Evolutionary conservation across 352 stramenopile genomes (phyloP), one percentile per base, ranked within the genome.

Genomic region (Phytophthora kernoviae): DNA sequence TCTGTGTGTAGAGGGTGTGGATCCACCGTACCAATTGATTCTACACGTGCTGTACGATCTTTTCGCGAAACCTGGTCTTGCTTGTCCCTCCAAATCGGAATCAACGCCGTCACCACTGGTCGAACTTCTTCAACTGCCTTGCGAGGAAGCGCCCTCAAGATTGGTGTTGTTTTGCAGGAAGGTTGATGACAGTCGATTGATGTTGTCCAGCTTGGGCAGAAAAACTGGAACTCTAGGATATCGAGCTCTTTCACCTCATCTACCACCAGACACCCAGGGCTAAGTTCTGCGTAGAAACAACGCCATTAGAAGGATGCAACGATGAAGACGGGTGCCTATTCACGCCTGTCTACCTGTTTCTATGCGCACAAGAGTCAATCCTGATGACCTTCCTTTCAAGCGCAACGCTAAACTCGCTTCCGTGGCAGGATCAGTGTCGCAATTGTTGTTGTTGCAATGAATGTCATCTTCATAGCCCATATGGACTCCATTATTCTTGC

Each of bases 221-320:
- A 22, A 37, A 60, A 11, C 10, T 65, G 54, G 26, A 73, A 62
- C 30, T 81, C 72, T 6, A 81, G 37, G 33, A 81, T 77, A 12
- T 81, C 72, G 26, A 77, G 41, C 20, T 75, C 50, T 15, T 63
- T 37, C 2, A 77, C 48, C 20, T 53, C 54, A 42, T 73, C 40
- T 11, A 42, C 14, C 14, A 77, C 34, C 8, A 69, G 1, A 1
- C 33, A 36, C 18, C 54, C 40, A n/a, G 15, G 18, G 21, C 58
- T 39, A 3, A 73, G 47, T 11, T 68, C 64, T 63, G 43, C 33
- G 10, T 15, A 44, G 24, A 33, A n/a, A 47, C 6, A 42, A 27
- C 14, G 22, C 12, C 11, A 2, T 65, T 26, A 52, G 43, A n/a
- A 43, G 41, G 8, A 14, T 40, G 33, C 46, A 50, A 33, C 8